phyloP scores from a whole-genome alignment of 2,329 filamentous ascomycete species.

The Microdochium nivale region DNA sequence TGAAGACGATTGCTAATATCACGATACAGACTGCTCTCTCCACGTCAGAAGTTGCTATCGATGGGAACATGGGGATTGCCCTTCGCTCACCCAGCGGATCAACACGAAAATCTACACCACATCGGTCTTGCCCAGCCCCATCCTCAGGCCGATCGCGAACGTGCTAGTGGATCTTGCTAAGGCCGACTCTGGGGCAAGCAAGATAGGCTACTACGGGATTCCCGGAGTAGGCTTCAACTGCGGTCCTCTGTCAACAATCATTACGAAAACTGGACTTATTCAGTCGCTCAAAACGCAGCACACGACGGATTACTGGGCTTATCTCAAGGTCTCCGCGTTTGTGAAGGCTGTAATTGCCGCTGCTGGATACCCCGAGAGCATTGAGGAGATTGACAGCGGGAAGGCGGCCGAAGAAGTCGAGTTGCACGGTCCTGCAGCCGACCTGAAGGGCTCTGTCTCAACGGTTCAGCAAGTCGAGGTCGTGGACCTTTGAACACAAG shows the following conservation, averaged over 20 bases:
- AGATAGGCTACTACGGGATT: not conserved
- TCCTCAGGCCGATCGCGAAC: not conserved
- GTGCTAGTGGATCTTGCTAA: not conserved
- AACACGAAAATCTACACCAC: not conserved
- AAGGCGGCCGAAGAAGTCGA: not conserved
- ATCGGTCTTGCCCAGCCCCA: not conserved
- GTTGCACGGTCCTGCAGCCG: not conserved
- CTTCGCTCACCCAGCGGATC: not conserved
- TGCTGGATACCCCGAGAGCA: not conserved
- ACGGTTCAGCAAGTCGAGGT: not conserved
- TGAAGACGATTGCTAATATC: not conserved
- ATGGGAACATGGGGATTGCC: no score
- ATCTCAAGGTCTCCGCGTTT: not conserved
- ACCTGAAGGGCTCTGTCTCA: not conserved
- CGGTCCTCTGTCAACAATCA: not conserved
- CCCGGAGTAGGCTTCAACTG: not conserved
- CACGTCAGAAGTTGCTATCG: no score
- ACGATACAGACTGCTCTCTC: not conserved
- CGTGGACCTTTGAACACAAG: not conserved
- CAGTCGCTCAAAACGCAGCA: not conserved
- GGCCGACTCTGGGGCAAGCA: not conserved
- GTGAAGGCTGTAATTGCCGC: not conserved
- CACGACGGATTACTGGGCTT: not conserved
- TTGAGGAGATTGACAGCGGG: not conserved
- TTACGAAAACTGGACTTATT: not conserved